A percentile compares a stretch with the other conserved stretches of the same genome.
Evolutionary conservation across 106 monocot species (phyloP).

Genomic region (Dioscorea dumetorum): DNA sequence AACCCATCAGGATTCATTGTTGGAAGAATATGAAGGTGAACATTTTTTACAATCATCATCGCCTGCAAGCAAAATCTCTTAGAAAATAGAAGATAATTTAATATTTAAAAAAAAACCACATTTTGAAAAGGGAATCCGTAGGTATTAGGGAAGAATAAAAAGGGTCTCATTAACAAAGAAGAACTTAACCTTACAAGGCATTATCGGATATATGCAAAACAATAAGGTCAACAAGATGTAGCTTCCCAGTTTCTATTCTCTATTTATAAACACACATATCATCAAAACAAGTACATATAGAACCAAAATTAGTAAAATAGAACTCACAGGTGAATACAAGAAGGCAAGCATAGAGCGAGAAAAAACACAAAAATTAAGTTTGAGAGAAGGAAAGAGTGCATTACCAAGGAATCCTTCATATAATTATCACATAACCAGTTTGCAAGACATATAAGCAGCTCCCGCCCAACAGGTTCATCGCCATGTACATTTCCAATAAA

Average conservation of each 20-base stretch:
- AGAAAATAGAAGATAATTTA: neutral
- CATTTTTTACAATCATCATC: constrained; percentile 63
- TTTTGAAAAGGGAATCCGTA: neutral
- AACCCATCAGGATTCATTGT: constrained; percentile 99
- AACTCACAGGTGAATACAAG: constrained; percentile 2
- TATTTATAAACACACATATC: too few relatives aligned
- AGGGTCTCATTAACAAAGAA: too few relatives aligned
- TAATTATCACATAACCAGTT: constrained; percentile 91
- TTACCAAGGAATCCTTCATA: constrained; percentile 79
- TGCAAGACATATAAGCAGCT: constrained; percentile 66
- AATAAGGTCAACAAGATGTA: too few relatives aligned
- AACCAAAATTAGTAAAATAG: neutral
- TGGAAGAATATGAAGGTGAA: constrained; percentile 97
- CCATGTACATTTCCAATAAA: constrained; percentile 91
- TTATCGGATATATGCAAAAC: too few relatives aligned
- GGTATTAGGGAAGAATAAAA: too few relatives aligned
- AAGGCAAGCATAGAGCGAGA: neutral
- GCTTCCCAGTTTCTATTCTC: too few relatives aligned
- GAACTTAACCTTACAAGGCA: too few relatives aligned
- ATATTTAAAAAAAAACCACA: neutral
- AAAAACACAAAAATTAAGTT: neutral
- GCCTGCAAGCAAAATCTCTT: constrained; percentile 37
- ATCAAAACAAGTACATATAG: too few relatives aligned
- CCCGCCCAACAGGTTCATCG: constrained; percentile 92
- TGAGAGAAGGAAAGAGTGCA: neutral